A percentile compares a stretch with the other conserved stretches of the same genome.
Evolutionary conservation across 805 yeast genomes (phyloP).

Genomic region (Teunomyces aglyptinius): DNA sequence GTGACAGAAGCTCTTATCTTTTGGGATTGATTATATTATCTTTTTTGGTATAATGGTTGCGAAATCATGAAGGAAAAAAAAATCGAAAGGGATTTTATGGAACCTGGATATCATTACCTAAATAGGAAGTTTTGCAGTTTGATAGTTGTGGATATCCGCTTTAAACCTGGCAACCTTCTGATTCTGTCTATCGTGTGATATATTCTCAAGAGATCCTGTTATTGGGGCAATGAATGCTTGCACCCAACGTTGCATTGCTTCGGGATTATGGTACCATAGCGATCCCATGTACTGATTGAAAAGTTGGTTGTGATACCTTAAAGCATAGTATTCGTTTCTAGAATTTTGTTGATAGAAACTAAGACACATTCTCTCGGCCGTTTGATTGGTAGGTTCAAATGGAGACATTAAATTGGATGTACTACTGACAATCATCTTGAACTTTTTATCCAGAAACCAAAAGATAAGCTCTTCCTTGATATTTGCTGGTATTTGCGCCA

Average conservation of each 20-base stretch:
- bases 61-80: background rate
- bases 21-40: background rate
- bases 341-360: slow-evolving; percentile 5
- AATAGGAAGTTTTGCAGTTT: slow-evolving; percentile 4
- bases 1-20: background rate
- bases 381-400: slow-evolving; percentile 6
- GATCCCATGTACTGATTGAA: slow-evolving; percentile 22
- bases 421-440: slow-evolving; percentile 13
- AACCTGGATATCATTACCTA: slow-evolving; percentile 6
- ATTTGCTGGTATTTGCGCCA: slow-evolving; percentile 3
- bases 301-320: slow-evolving; percentile 14
- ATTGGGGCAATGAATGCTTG: slow-evolving; percentile 7
- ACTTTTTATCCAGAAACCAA: slow-evolving; percentile 11
- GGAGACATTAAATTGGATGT: slow-evolving; percentile 11
- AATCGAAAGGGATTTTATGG: background rate
- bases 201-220: background rate
- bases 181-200: background rate
- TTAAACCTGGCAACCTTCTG: background rate
- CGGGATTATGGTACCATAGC: slow-evolving; percentile 9
- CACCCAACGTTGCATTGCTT: slow-evolving; percentile 14
- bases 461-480: slow-evolving; percentile 9
- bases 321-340: slow-evolving; percentile 9
- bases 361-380: slow-evolving; percentile 4
- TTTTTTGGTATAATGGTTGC: slow-evolving; percentile 1
- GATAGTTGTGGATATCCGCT: slow-evolving; percentile 1